Percentiles rank a stretch among this genome's conserved stretches.
These are phyloP conservation scores for Epichloe gansuensis DNA, from an alignment of 2,329 filamentous ascomycete species.

Conservation along the genomic window DNA sequence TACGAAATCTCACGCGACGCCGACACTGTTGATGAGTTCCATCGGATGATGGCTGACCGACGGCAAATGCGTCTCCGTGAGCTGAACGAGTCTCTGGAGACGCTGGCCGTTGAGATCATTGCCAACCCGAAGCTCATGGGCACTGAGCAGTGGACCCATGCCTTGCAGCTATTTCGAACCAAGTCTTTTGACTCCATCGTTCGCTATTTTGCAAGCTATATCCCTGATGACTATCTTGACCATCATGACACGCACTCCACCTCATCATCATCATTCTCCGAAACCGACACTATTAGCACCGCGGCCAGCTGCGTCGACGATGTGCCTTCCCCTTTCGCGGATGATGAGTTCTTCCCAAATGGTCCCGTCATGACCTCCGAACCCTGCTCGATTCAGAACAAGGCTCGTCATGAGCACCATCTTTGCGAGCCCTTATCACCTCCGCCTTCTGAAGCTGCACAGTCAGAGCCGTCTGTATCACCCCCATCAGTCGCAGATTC, in stretches of 20 bases:
- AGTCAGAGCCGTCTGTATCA: slow-evolving; percentile 30
- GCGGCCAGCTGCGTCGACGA: slow-evolving; percentile 28
- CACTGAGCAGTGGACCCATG: slow-evolving; percentile 46
- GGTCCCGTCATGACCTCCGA: slow-evolving; percentile 32
- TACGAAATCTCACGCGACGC: slow-evolving; percentile 44
- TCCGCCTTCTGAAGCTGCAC: slow-evolving; percentile 38
- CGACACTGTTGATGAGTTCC: slow-evolving; percentile 39
- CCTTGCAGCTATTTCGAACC: slow-evolving; percentile 46
- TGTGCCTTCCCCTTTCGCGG: slow-evolving; percentile 26
- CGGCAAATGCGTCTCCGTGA: slow-evolving; percentile 42
- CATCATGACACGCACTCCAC: slow-evolving; percentile 26
- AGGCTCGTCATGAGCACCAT: slow-evolving; percentile 9
- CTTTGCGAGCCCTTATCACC: slow-evolving; percentile 22
- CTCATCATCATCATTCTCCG: slow-evolving; percentile 26
- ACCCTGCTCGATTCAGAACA: slow-evolving; percentile 21
- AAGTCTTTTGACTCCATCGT: slow-evolving; percentile 48
- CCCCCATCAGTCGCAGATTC: slow-evolving; percentile 24
- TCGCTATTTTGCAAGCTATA: slow-evolving; percentile 46
- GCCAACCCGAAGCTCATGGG: slow-evolving; percentile 47
- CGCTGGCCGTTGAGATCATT: slow-evolving; percentile 48
- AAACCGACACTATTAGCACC: slow-evolving; percentile 25
- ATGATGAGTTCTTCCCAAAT: slow-evolving; percentile 24
- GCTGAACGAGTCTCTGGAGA: slow-evolving; percentile 42
- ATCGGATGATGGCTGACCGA: slow-evolving; percentile 39
- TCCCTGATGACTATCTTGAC: slow-evolving; percentile 35